These are phyloP conservation scores for Apostasia ramifera DNA, from an alignment of 106 monocot genomes.

Conservation along the genomic window DNA sequence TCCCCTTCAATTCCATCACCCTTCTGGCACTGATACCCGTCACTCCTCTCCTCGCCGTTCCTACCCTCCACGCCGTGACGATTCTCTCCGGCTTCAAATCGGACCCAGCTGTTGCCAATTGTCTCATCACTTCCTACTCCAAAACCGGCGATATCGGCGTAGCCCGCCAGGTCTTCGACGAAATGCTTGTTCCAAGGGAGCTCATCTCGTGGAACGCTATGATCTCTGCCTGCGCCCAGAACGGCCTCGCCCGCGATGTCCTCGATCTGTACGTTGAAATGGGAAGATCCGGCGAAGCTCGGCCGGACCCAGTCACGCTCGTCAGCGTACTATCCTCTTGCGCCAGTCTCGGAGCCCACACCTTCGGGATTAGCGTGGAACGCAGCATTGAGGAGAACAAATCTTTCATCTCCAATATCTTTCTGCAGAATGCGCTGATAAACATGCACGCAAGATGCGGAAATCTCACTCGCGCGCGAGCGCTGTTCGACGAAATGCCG, in stretches of 20 bases:
- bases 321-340: conserved; percentile 62
- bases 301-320: conserved; percentile 59
- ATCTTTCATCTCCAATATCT: conserved; percentile 18
- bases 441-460: conserved; percentile 74
- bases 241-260: conserved; percentile 37
- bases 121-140: conserved; percentile 38
- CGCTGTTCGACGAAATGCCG: conserved; percentile 50
- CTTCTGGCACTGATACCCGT: conserved; percentile 49
- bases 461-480: conserved; percentile 27
- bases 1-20: conserved; percentile 45
- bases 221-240: conserved; percentile 63
- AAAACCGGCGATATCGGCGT: conserved; percentile 19
- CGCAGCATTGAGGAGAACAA: not conserved
- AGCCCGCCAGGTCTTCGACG: conserved; percentile 51
- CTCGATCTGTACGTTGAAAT: conserved; percentile 41
- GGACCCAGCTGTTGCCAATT: conserved; percentile 39
- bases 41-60: conserved; percentile 2
- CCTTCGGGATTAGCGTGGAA: conserved; percentile 39
- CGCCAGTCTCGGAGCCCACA: conserved; percentile 47
- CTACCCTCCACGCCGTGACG: conserved; percentile 31
- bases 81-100: conserved; percentile 8
- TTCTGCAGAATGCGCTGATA: conserved; percentile 52
- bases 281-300: conserved; percentile 4
- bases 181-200: conserved; percentile 21
- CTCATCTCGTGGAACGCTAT: conserved; percentile 65